Conservation (phyloP, 164 flowering plant species). For the Warburgia ugandensis region DNA sequence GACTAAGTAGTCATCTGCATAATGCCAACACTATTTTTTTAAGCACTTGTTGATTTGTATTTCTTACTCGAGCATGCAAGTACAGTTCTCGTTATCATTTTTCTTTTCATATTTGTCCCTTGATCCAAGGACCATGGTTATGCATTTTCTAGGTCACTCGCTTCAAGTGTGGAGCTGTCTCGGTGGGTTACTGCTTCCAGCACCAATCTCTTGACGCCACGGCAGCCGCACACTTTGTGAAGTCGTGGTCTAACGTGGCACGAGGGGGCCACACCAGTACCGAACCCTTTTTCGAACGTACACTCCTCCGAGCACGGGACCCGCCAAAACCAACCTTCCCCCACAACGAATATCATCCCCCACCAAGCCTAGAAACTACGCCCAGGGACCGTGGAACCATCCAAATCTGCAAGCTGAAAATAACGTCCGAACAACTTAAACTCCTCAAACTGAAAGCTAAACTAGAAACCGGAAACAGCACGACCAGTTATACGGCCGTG, state of each 20-base stretch:
- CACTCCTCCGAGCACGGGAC: not conserved
- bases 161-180: conserved; percentile 5
- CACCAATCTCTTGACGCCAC: not conserved
- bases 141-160: not conserved
- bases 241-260: not conserved
- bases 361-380: too few species aligned
- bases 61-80: too few species aligned
- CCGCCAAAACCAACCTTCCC: not conserved
- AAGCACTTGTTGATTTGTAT: too few species aligned
- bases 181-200: not conserved
- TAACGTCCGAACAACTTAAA: conserved; percentile 10
- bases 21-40: too few species aligned
- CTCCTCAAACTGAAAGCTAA: conserved; percentile 13
- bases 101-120: too few species aligned
- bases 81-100: too few species aligned
- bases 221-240: not conserved
- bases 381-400: too few species aligned
- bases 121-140: too few species aligned
- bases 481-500: conserved; percentile 3
- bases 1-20: too few species aligned
- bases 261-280: not conserved
- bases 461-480: too few species aligned
- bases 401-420: too few species aligned
- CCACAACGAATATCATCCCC: not conserved
- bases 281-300: not conserved